Evolutionary conservation across 495 filamentous ascomycete genomes (phyloP), one percentile per base, ranked within the genome.

Genomic region (Cercophora samala): DNA sequence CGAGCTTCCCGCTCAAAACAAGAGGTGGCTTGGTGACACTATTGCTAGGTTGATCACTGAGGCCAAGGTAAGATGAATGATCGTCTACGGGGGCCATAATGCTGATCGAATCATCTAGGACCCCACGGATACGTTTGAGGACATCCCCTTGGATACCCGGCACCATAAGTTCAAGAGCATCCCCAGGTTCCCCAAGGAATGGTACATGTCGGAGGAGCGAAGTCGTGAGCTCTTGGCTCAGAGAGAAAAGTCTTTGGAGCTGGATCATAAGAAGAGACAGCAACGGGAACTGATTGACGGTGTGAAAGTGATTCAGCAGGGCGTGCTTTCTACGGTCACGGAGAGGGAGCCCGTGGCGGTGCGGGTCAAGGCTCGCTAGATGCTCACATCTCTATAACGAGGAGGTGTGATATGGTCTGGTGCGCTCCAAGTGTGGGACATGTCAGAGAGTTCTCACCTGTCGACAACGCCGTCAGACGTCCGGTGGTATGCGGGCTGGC

Each of bases 1-100:
- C 73, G 84, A 89, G 74, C 89, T 91, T 46, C 88, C 89, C 70
- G 93, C 93, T 15, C 94, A 97, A 81, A 99, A 99, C 81, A 99
- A 98, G 81, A 88, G 93, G 6, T 97, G 93, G 72, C 84, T 99
- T 32, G 89, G 87, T 53, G 92, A 97, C 68, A 60, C 90, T 37
- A 85, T 99, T 64, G 81, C 89, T 37, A 85, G 81, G 21, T 79
- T 99, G 70, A 79, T 99, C 51, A 79, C 77, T 17, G 88, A 93
- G 75, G 91, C 92, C 53, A 91, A 88, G 82, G 87, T 88, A 81
- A 60, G 74, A 1, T 17, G 37, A 46, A 46, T 46, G 37, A 46
- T 46, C 37, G 0, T 46, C 37, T 46, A 46, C 37, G 6, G 37
- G 13, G 53, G 11, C n/a, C 18, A n/a, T 46, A 25, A 66, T 72